Evolutionary conservation across 768 basidiomycete species (phyloP).

Genomic region (Serpula lacrymans): DNA sequence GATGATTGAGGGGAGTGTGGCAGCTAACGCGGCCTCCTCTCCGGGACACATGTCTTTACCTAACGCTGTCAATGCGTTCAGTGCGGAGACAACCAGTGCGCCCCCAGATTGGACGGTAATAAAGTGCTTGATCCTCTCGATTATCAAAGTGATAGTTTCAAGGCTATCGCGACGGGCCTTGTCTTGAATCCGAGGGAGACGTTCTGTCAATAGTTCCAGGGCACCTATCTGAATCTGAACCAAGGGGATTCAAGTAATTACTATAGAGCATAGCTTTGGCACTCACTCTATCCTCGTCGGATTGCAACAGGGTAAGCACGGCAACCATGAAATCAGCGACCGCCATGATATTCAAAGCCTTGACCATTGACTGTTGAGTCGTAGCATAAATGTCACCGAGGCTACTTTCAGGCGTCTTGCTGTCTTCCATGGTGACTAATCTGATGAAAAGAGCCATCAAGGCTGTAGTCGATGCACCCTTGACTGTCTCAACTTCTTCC

Average conservation of each 20-base stretch:
- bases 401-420: slow-evolving; percentile 29
- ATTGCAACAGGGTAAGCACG: slow-evolving; percentile 51
- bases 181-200: slow-evolving; percentile 58
- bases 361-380: slow-evolving; percentile 50
- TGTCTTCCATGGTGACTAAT: slow-evolving; percentile 37
- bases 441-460: slow-evolving; percentile 49
- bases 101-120: slow-evolving; percentile 41
- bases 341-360: slow-evolving; percentile 60
- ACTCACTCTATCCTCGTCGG: slow-evolving; percentile 50
- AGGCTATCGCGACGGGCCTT: slow-evolving; percentile 51
- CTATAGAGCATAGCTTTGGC: neutral
- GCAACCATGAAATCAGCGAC: slow-evolving; percentile 67
- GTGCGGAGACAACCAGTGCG: slow-evolving; percentile 42
- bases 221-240: slow-evolving; percentile 62
- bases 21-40: slow-evolving; percentile 65
- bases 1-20: slow-evolving; percentile 58
- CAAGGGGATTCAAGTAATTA: slow-evolving; percentile 3
- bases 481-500: neutral
- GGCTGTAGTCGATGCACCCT: slow-evolving; percentile 32
- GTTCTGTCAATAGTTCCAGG: slow-evolving; percentile 64
- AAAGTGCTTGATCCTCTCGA: slow-evolving; percentile 47
- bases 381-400: slow-evolving; percentile 42
- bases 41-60: slow-evolving; percentile 52
- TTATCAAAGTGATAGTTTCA: slow-evolving; percentile 48
- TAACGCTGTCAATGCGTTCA: slow-evolving; percentile 59